These are phyloP conservation scores for Zygoascus meyerae DNA, from an alignment of 1,139 yeast species.

Conservation along the genomic window DNA sequence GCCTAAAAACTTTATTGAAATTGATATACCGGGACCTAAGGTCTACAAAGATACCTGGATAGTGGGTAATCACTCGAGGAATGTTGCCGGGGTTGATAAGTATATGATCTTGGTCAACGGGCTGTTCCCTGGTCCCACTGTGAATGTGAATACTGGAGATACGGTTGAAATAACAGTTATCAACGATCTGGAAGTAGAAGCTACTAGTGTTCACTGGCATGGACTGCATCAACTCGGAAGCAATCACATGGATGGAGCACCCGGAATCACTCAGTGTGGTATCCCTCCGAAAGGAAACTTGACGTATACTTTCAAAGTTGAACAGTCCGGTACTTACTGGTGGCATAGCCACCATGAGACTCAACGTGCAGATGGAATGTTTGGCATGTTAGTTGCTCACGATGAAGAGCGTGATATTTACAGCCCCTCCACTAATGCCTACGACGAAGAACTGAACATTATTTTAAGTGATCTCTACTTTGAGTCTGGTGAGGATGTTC, in stretches of 20 bases:
- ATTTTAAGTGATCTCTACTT: slow-evolving; percentile 75
- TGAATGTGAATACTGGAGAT: slow-evolving; percentile 62
- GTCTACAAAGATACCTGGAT: slow-evolving; percentile 4
- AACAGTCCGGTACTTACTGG: slow-evolving; percentile 81
- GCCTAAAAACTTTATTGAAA: neutral
- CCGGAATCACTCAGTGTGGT: slow-evolving; percentile 76
- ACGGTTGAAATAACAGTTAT: slow-evolving; percentile 52
- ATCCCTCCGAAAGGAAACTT: slow-evolving; percentile 63
- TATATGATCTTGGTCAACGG: slow-evolving; percentile 66
- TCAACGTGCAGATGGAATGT: slow-evolving; percentile 79
- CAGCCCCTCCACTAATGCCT: slow-evolving; percentile 32
- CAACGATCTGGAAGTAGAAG: slow-evolving; percentile 55
- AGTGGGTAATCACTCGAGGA: slow-evolving; percentile 1
- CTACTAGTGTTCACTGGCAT: slow-evolving; percentile 78
- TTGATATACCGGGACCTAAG: neutral
- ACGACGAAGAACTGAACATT: slow-evolving; percentile 62
- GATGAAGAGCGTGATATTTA: slow-evolving; percentile 11
- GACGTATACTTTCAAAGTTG: slow-evolving; percentile 64
- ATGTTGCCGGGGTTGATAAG: slow-evolving; percentile 50
- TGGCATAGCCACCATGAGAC: slow-evolving; percentile 78
- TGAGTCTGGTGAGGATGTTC: slow-evolving; percentile 43
- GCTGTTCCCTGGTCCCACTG: slow-evolving; percentile 69
- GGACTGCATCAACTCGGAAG: slow-evolving; percentile 69
- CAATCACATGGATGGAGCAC: slow-evolving; percentile 76
- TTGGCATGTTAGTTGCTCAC: slow-evolving; percentile 64